These are phyloP conservation scores for Aspergillus cejpii DNA, from an alignment of 2,329 filamentous ascomycete species.

Conservation along the genomic window DNA sequence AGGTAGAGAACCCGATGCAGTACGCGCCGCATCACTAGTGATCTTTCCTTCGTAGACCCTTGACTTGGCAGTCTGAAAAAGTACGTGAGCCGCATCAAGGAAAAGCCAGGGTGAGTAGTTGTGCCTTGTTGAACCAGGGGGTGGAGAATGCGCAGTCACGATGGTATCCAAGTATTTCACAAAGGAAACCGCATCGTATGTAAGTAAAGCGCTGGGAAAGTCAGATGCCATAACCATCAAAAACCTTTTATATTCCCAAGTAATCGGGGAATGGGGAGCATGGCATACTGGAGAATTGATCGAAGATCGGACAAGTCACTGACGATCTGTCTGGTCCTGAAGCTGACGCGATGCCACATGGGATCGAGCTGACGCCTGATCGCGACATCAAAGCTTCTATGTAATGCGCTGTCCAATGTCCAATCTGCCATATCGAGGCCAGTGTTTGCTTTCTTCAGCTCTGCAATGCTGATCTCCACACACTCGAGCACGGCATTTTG, in stretches of 20 bases:
- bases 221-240: conserved; percentile 10
- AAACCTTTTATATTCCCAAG: not conserved
- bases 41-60: conserved; percentile 76
- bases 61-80: conserved; percentile 83
- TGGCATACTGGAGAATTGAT: conserved; percentile 63
- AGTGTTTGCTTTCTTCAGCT: conserved; percentile 83
- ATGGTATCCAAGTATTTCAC: conserved; percentile 92
- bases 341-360: conserved; percentile 94
- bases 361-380: conserved; percentile 86
- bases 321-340: conserved; percentile 91
- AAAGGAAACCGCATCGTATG: conserved; percentile 85
- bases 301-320: conserved; percentile 78
- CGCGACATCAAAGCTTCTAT: conserved; percentile 85
- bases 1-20: conserved; percentile 45
- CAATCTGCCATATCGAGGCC: conserved; percentile 94
- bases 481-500: conserved; percentile 94
- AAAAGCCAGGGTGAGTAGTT: conserved; percentile 95
- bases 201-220: conserved; percentile 55
- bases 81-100: conserved; percentile 85
- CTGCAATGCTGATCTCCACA: conserved; percentile 87
- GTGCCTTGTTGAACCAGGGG: conserved; percentile 77
- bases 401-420: conserved; percentile 87
- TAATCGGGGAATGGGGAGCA: not conserved
- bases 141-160: conserved; percentile 79
- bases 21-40: conserved; percentile 48